Evolutionary conservation across 306 rosid genomes (phyloP).

Genomic region (Cyamopsis tetragonoloba): DNA sequence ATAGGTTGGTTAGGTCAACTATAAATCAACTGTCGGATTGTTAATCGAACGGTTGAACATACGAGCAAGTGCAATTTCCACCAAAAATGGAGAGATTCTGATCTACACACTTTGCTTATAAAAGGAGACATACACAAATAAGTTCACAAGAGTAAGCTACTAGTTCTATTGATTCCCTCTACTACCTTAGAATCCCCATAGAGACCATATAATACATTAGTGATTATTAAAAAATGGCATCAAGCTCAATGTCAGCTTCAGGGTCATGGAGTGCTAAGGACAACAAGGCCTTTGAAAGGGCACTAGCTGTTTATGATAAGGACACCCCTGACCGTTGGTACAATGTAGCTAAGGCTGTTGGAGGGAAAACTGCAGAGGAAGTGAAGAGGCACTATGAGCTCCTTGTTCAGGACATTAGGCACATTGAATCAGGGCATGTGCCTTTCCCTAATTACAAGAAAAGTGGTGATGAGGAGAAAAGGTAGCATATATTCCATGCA

Average conservation of each 20-base stretch:
- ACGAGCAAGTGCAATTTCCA: too few species aligned
- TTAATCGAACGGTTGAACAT: too few species aligned
- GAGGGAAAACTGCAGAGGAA: conserved; percentile 56
- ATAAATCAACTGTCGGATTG: too few species aligned
- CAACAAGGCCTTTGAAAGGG: conserved; percentile 70
- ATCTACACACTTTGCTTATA: too few species aligned
- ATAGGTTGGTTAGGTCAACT: too few species aligned
- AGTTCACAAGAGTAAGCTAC: too few species aligned
- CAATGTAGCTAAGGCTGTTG: conserved; percentile 67
- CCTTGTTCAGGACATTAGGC: conserved; percentile 57
- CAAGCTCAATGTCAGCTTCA: conserved; percentile 55
- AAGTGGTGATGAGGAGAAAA: neutral
- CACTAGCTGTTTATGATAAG: conserved; percentile 60
- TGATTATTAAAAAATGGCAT: neutral
- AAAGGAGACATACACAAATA: too few species aligned
- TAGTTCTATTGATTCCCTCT: too few species aligned
- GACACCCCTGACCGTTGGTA: conserved; percentile 79
- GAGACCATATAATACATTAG: too few species aligned
- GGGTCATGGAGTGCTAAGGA: conserved; percentile 65
- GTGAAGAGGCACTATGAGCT: conserved; percentile 61
- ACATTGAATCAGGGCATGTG: conserved; percentile 57
- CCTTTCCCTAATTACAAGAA: conserved; percentile 57
- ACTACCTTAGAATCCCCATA: too few species aligned
- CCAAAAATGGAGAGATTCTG: too few species aligned
- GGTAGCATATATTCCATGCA: too few species aligned